Base-by-base conservation (phyloP, 805 yeast species). In the Blastobotrys peoriensis region DNA sequence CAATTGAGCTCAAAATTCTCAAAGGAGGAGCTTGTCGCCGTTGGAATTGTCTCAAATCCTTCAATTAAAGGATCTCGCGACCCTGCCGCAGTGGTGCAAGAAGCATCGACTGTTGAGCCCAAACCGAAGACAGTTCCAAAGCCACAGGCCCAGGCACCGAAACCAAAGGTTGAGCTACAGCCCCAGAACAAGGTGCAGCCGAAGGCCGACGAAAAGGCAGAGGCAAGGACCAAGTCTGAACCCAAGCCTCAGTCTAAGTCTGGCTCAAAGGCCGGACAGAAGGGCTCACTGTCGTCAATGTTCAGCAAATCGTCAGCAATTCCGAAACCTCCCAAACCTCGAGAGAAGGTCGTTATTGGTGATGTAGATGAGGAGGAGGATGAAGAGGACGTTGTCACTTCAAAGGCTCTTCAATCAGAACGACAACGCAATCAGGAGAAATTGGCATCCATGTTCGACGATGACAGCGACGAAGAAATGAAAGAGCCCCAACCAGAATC, bases 231-330 rank as follows among this genome's bases (percentile, higher is more conserved):
- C 18, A 33, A 40, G 37, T 36, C 36, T 20, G 4, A 39, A 23
- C 21, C 44, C n/a, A 23, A 43, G 30, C 19, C 33, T 4, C 17
- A 25, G n/a, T 16, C 36, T 10, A 34, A 27, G 28, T 18, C 38
- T 5, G 20, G n/a, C n/a, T n/a, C 22, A 16, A 36, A 36, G n/a
- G 22, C 22, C 23, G 21, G 10, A 28, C 33, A 28, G 13, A 17
- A 36, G 19, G 21, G 41, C n/a, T 36, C n/a, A n/a, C n/a, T 45
- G n/a, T 21, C 19, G 33, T 19, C 46, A 4, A 50, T 45, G n/a
- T 48, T 50, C 41, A 49, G 42, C 9, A 40, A 40, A 18, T 47
- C 49, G n/a, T n/a, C n/a, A n/a, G n/a, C n/a, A n/a, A n/a, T n/a
- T n/a, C n/a, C n/a, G n/a, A n/a, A n/a, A n/a, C n/a, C n/a, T n/a